Conservation (phyloP, 1,139 yeast genomes). For the Yamadazyma pseudoaaseri region DNA sequence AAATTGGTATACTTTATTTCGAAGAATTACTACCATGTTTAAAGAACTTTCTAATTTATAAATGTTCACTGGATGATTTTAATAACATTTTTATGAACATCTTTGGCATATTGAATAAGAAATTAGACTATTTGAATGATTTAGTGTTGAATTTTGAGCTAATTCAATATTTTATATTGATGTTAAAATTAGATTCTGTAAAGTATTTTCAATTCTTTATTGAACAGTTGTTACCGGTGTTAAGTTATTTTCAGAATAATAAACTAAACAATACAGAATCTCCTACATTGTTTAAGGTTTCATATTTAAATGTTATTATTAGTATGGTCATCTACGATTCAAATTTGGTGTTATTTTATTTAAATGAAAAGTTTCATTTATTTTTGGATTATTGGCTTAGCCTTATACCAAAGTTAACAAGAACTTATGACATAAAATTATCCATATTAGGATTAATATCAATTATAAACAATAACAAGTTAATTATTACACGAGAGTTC, state of each 20-base stretch:
- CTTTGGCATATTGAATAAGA: slow-evolving; percentile 26
- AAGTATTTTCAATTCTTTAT: slow-evolving; percentile 11
- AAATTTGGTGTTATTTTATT: slow-evolving; percentile 47
- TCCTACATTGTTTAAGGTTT: slow-evolving; percentile 42
- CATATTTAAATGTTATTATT: slow-evolving; percentile 64
- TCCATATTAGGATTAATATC: slow-evolving; percentile 67
- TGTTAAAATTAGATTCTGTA: slow-evolving; percentile 34
- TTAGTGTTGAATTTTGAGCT: slow-evolving; percentile 51
- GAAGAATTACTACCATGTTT: slow-evolving; percentile 78
- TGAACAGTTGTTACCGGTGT: slow-evolving; percentile 6
- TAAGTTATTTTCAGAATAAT: slow-evolving; percentile 5
- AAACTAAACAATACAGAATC: slow-evolving; percentile 1
- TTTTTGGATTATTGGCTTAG: slow-evolving; percentile 74
- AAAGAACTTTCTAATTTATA: slow-evolving; percentile 71
- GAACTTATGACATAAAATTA: slow-evolving; percentile 82
- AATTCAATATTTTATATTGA: slow-evolving; percentile 53
- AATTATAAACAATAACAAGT: slow-evolving; percentile 33
- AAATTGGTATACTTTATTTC: slow-evolving; percentile 58
- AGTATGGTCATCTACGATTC: slow-evolving; percentile 67
- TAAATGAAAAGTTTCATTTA: slow-evolving; percentile 48
- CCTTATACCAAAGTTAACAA: slow-evolving; percentile 51
- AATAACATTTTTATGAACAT: slow-evolving; percentile 8
- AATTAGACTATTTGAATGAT: slow-evolving; percentile 46
- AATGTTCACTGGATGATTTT: slow-evolving; percentile 4
- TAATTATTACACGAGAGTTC: slow-evolving; percentile 14